Evolutionary conservation across 768 basidiomycete genomes (phyloP), one percentile per base, ranked within the genome.

Genomic region (Tylopilus vinaceipallidus): DNA sequence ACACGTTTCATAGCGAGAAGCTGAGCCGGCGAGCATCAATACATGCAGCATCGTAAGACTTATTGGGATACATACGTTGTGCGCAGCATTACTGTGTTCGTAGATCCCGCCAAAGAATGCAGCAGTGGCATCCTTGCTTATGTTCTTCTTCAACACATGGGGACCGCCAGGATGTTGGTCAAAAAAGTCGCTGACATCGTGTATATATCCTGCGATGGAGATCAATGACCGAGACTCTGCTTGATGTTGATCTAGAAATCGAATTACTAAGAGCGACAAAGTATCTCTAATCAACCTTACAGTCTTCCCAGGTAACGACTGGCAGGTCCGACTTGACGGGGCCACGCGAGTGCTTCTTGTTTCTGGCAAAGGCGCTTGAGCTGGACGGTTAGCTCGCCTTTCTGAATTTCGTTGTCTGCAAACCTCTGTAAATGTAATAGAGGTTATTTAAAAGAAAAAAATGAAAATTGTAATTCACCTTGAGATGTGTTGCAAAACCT

Each of bases 81-180:
- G 87, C 6, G 89, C 86, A 33, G 86, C 85, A 61, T 88, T 90
- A 12, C 85, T 83, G 63, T 90, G 88, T 55, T 87, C 86, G 61
- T 89, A 89, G 4, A 91, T 81, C 55, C 87, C 88, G 50, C 92
- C 92, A 62, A 94, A 92, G 80, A 94, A 95, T 3, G 91, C 90
- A 0, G 89, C 86, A 9, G 91, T 91, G 7, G 88, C 91, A 59
- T 95, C 92, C 66, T 85, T 89, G 46, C 91, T 91, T 57, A 94
- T 86, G 67, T 84, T 81, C 71, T 88, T 86, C 62, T 83, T 77
- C 49, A 95, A 71, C 14, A 91, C 71, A 64, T 89, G 83, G 7
- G 83, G 79, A 9, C 92, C 92, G 57, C 92, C 92, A 7, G 92
- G 92, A 66, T 95, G 92, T 60, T 93, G 87, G 43, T 91, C 86